These are phyloP conservation scores for Lipomyces starkeyi DNA, from an alignment of 805 yeast species.

Conservation along the genomic window DNA sequence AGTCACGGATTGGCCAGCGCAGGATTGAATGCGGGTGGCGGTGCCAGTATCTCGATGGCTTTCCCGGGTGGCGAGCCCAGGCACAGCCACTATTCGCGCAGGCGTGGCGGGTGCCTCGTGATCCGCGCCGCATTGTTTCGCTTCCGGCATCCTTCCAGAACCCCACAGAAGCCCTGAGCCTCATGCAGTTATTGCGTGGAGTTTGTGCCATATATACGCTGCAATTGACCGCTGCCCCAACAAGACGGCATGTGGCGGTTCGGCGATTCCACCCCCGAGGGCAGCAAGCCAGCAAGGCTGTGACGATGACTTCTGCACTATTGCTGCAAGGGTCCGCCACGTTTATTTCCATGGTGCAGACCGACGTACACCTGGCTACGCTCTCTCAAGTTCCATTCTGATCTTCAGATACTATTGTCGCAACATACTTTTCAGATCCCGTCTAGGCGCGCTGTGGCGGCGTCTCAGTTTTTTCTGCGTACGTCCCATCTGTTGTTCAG, in stretches of 20 bases:
- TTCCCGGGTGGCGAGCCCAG: background rate
- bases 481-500: background rate
- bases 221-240: background rate
- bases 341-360: too few species aligned
- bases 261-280: background rate
- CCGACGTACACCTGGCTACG: too few species aligned
- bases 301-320: too few species aligned
- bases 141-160: slow-evolving; percentile 6
- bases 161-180: background rate
- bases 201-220: background rate
- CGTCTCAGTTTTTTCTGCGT: background rate
- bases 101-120: slow-evolving; percentile 8
- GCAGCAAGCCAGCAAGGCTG: too few species aligned
- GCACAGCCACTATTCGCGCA: background rate
- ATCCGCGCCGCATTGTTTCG: slow-evolving; percentile 2
- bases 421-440: too few species aligned
- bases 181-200: background rate
- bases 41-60: background rate
- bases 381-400: too few species aligned
- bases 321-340: too few species aligned
- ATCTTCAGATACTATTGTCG: too few species aligned
- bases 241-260: background rate
- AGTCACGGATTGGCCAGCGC: background rate
- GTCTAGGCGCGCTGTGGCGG: too few species aligned
- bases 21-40: background rate